Evolutionary conservation across 2,329 filamentous ascomycete genomes (phyloP), one percentile per base, ranked within the genome.

Genomic region (Torrubiella hemipterigena): DNA sequence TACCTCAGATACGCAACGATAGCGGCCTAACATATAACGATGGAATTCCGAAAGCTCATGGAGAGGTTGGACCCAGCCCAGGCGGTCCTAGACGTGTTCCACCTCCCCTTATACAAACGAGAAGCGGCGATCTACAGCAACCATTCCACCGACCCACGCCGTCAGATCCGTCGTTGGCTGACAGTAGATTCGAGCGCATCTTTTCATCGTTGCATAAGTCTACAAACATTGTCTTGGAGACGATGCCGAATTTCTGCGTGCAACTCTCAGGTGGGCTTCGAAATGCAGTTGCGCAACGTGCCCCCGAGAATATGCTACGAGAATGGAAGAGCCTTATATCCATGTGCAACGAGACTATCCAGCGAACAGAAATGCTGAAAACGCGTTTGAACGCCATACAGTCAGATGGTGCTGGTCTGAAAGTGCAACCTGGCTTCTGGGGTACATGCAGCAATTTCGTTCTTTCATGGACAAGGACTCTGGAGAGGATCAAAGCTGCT

Each of bases 141-240:
- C n/a, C n/a, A n/a, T n/a, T n/a, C n/a, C n/a, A n/a, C n/a, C n/a
- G n/a, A n/a, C n/a, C n/a, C n/a, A n/a, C n/a, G n/a, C n/a, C n/a
- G n/a, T n/a, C n/a, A n/a, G n/a, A n/a, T n/a, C n/a, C n/a, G 30
- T 70, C 69, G 3, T 81, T 85, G 40, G 84, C 93, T 39, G 85
- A 93, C 43, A 69, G 72, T 12, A 69, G 77, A 17, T 94, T 94
- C 42, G 87, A 93, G 39, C 73, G 67, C 38, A 84, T 95, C 15
- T 93, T 83, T 57, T 50, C 85, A 20, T 80, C 81, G 27, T 62
- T 94, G 16, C 76, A 78, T 27, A 70, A 68, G 32, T 81, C 84
- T 1, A 78, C 81, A 14, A 81, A 86, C 29, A 63, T 83, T 29
- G 77, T 85, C 17, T 67, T 82, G 42, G 72, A 73, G 25, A 77